Conservation (phyloP, 208 protist genomes). For the Leishmania guyanensis region DNA sequence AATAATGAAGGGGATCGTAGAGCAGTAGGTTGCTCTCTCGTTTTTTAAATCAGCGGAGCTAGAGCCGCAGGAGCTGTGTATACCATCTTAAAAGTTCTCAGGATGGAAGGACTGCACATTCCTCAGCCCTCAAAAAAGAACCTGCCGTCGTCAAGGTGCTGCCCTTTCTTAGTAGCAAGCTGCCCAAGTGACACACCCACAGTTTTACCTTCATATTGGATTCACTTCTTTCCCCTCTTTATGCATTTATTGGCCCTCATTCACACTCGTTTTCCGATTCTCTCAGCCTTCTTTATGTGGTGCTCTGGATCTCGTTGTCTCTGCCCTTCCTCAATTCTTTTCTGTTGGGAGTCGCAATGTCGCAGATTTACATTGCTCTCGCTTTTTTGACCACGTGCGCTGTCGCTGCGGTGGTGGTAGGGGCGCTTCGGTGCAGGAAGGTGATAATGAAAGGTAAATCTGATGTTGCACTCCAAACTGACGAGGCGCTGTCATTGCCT, state of each 20-base stretch:
- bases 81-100: background rate
- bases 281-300: background rate
- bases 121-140: background rate
- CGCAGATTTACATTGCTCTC: conserved; percentile 62
- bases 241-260: background rate
- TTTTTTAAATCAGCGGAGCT: background rate
- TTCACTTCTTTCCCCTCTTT: background rate
- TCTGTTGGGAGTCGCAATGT: conserved; percentile 9
- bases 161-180: background rate
- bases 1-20: background rate
- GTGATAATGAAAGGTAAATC: conserved; percentile 32
- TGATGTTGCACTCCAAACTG: conserved; percentile 42
- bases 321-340: conserved; percentile 1
- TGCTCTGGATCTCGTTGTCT: background rate
- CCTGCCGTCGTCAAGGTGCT: background rate
- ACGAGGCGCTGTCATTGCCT: conserved; percentile 72
- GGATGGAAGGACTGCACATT: background rate
- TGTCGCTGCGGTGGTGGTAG: conserved; percentile 52
- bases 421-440: conserved; percentile 43
- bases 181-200: background rate
- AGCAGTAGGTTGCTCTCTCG: background rate
- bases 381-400: conserved; percentile 48
- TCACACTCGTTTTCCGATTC: conserved; percentile 9
- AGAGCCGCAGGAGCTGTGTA: background rate
- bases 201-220: background rate